Evolutionary conservation across 192 early-diverging fungal species (phyloP).

Genomic region (Coemansia asiatica): DNA sequence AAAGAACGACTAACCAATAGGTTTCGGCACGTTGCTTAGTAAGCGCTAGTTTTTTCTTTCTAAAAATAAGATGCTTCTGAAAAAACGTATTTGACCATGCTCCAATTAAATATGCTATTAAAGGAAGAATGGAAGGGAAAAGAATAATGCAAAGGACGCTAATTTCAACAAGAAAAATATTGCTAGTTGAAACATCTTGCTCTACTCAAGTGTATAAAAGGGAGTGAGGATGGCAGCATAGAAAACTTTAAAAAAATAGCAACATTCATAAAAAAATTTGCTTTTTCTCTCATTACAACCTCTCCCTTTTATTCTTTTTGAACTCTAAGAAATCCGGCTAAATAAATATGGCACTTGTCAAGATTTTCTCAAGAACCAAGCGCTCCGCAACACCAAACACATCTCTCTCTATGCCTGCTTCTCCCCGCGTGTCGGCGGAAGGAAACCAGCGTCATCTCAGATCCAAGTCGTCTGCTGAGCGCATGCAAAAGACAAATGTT

Average conservation of each 20-base stretch:
- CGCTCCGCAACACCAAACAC: background rate
- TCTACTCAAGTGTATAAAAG: background rate
- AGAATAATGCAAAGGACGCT: no score
- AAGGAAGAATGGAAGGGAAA: background rate
- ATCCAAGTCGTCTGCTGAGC: slow-evolving; percentile 9
- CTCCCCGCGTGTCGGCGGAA: slow-evolving; percentile 13
- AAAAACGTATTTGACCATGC: background rate
- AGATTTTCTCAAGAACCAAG: slow-evolving; percentile 18
- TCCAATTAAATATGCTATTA: no score
- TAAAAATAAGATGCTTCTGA: background rate
- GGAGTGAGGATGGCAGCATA: background rate
- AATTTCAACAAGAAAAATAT: no score
- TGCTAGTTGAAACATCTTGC: background rate
- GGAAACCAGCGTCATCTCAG: background rate
- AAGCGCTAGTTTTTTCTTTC: background rate
- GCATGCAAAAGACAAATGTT: slow-evolving; percentile 8
- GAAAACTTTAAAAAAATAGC: background rate
- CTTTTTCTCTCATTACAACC: background rate
- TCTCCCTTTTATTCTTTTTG: background rate
- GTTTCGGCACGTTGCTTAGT: background rate
- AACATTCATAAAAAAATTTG: background rate
- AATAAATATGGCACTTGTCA: slow-evolving; percentile 13
- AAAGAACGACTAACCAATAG: background rate
- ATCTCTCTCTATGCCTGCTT: background rate
- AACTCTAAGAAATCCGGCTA: background rate